A percentile compares a stretch with the other conserved stretches of the same genome.
These are phyloP conservation scores for Chenopodium berlandieri DNA, from an alignment of 148 eudicot species.

Conservation along the genomic window DNA sequence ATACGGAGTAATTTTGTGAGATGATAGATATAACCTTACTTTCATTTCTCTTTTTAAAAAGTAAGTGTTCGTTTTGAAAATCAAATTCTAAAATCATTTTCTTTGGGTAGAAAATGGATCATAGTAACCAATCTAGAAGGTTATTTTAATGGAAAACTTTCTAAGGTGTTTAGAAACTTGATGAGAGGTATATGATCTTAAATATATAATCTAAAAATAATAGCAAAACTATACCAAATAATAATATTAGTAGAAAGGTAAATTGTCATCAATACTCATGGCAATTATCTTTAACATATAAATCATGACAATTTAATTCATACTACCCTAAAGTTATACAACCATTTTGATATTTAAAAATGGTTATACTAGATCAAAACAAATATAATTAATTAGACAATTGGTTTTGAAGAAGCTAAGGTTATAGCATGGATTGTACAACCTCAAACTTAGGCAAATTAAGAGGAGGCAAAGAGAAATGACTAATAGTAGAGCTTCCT, in stretches of 20 bases:
- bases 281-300: not conserved
- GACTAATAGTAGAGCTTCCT: conserved; percentile 63
- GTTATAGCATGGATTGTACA: conserved; percentile 33
- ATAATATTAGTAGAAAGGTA: not conserved
- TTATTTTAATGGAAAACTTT: too few species aligned
- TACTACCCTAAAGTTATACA: not conserved
- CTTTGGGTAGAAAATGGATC: too few species aligned
- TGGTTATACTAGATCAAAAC: not conserved
- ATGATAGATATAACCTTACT: too few species aligned
- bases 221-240: not conserved
- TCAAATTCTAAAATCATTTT: too few species aligned
- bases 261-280: not conserved
- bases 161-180: too few species aligned
- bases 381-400: not conserved
- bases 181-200: too few species aligned
- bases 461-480: conserved; percentile 65
- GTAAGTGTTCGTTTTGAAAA: too few species aligned
- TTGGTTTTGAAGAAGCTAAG: conserved; percentile 6
- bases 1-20: too few species aligned
- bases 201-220: too few species aligned
- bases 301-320: not conserved
- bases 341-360: not conserved
- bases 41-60: too few species aligned
- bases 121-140: too few species aligned
- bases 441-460: conserved; percentile 44